Conservation (phyloP, 345 rosid genomes). For the Linum usitatissimum region DNA sequence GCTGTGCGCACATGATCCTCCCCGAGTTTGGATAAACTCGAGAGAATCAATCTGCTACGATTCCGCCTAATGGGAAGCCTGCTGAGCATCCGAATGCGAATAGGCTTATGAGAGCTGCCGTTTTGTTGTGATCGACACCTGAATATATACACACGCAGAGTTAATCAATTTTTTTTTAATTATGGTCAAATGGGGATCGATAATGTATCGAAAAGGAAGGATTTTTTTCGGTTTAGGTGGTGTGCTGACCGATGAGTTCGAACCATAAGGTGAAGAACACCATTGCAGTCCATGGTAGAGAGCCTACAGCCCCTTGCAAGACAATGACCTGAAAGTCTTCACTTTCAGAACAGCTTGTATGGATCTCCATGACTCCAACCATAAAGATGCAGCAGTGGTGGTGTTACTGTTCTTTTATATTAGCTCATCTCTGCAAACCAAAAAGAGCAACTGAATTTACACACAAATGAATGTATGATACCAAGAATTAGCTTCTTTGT, state of each 20-base stretch:
- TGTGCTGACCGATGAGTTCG: slow-evolving; percentile 62
- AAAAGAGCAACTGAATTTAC: slow-evolving; percentile 11
- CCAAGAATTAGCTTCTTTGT: neutral
- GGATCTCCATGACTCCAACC: slow-evolving; percentile 66
- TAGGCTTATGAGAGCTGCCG: slow-evolving; percentile 68
- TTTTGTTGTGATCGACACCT: slow-evolving; percentile 73
- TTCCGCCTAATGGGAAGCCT: slow-evolving; percentile 66
- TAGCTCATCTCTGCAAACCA: slow-evolving; percentile 42
- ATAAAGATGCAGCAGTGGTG: slow-evolving; percentile 34
- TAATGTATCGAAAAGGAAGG: no score
- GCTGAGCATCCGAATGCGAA: slow-evolving; percentile 72
- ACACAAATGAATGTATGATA: neutral
- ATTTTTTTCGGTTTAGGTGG: neutral
- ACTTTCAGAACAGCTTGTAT: slow-evolving; percentile 66
- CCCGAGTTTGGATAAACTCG: slow-evolving; percentile 54
- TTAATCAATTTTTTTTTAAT: neutral
- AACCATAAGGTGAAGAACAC: slow-evolving; percentile 98
- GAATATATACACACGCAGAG: neutral
- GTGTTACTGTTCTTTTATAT: slow-evolving; percentile 27
- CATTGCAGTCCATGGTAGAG: slow-evolving; percentile 94
- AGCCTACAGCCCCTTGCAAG: slow-evolving; percentile 79
- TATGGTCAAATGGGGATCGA: neutral
- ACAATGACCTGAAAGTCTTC: slow-evolving; percentile 75
- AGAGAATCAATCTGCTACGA: slow-evolving; percentile 64
- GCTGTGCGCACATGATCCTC: slow-evolving; percentile 86